phyloP scores from a whole-genome alignment of 495 filamentous ascomycete species.

The Daldinia bambusicola region DNA sequence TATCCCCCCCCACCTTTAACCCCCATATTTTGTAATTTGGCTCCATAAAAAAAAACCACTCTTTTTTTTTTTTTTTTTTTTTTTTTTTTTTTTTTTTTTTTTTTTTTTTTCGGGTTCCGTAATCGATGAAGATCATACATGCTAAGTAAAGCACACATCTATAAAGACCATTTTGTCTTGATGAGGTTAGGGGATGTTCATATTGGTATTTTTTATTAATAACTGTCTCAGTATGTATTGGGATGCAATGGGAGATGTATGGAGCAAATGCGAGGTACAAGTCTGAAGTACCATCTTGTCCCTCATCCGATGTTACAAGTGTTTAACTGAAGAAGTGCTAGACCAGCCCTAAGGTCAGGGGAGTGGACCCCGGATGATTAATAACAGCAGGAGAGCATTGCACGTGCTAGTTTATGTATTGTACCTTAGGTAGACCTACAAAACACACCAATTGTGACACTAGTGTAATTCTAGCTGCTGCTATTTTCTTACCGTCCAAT shows the following conservation, averaged over 20 bases:
- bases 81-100: too few relatives aligned
- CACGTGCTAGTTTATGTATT: not conserved
- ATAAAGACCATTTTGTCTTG: constrained; percentile 13
- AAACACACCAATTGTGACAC: not conserved
- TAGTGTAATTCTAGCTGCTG: not conserved
- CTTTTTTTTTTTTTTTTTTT: too few relatives aligned
- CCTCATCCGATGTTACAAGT: constrained; percentile 4
- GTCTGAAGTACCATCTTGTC: not conserved
- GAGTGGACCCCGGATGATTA: constrained; percentile 15
- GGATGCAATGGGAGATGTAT: constrained; percentile 5
- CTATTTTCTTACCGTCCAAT: not conserved
- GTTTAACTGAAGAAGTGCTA: constrained; percentile 4
- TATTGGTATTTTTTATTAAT: not conserved
- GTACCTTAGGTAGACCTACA: not conserved
- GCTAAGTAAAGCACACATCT: constrained; percentile 1
- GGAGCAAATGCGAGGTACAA: constrained; percentile 16
- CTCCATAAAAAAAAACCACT: too few relatives aligned
- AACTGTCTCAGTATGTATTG: not conserved
- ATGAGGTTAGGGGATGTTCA: constrained; percentile 3
- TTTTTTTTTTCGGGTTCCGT: too few relatives aligned
- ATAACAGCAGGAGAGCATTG: constrained; percentile 10
- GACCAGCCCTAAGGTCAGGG: constrained; percentile 31
- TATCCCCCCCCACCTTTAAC: too few relatives aligned
- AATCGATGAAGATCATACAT: constrained; percentile 13
- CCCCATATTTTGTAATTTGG: too few relatives aligned